Evolutionary conservation across 2,329 filamentous ascomycete genomes (phyloP).

Genomic region (Aspergillus ochraceus): DNA sequence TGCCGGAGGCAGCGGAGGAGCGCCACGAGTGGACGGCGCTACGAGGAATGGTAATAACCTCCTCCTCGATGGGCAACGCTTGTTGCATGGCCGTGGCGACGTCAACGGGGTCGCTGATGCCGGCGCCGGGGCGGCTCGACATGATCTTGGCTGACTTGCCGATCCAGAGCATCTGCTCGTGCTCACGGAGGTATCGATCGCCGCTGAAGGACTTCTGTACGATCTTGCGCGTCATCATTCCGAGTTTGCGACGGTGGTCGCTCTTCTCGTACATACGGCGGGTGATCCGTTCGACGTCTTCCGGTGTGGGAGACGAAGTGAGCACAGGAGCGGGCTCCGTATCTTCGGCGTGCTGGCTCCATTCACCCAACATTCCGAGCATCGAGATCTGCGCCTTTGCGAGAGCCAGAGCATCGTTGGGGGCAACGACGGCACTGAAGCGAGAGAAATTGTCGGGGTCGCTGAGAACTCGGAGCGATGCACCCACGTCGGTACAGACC

Average conservation of each 20-base stretch:
- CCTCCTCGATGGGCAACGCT: conserved; percentile 31
- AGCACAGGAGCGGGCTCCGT: conserved; percentile 43
- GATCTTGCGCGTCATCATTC: conserved; percentile 59
- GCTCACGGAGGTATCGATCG: conserved; percentile 60
- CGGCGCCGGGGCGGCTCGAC: conserved; percentile 25
- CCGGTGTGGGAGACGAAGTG: conserved; percentile 49
- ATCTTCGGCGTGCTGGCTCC: conserved; percentile 60
- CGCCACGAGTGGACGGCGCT: conserved; percentile 37
- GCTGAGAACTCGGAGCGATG: conserved; percentile 42
- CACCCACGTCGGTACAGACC: conserved; percentile 44
- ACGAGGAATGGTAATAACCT: conserved; percentile 37
- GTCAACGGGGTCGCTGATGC: conserved; percentile 25
- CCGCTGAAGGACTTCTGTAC: conserved; percentile 62
- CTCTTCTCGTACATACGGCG: conserved; percentile 62
- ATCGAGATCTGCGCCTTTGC: conserved; percentile 64
- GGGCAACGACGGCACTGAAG: conserved; percentile 64
- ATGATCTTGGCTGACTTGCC: conserved; percentile 40
- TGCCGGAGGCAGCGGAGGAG: conserved; percentile 33
- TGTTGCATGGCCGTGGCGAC: conserved; percentile 27
- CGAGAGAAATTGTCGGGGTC: conserved; percentile 48
- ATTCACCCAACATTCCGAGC: conserved; percentile 62
- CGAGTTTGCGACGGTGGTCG: conserved; percentile 56
- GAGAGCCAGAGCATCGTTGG: conserved; percentile 61
- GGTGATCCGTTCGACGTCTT: conserved; percentile 56
- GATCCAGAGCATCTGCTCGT: conserved; percentile 62